Conservation (phyloP, 2,329 filamentous ascomycete species). For the Alternaria solani region DNA sequence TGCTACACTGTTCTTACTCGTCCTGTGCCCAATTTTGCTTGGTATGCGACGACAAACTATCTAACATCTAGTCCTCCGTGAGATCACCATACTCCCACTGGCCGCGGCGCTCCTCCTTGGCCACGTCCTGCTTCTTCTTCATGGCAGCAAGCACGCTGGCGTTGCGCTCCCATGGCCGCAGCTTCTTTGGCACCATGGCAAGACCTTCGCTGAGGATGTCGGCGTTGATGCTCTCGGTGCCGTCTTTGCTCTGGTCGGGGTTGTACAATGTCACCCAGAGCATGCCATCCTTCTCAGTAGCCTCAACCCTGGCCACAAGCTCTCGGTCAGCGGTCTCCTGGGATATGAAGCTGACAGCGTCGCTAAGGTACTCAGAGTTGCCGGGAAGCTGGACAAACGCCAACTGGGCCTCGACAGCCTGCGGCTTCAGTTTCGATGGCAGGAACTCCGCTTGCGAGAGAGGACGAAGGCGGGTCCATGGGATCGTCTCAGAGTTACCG, state of each 20-base stretch:
- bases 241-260: constrained; percentile 66
- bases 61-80: constrained; percentile 67
- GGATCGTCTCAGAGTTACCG: constrained; percentile 88
- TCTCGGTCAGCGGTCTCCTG: constrained; percentile 77
- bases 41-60: not conserved
- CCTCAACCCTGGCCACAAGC: constrained; percentile 91
- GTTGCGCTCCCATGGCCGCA: constrained; percentile 88
- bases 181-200: constrained; percentile 89
- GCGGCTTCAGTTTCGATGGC: constrained; percentile 76
- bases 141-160: constrained; percentile 75
- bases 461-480: constrained; percentile 85
- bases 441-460: constrained; percentile 82
- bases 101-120: constrained; percentile 80
- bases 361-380: constrained; percentile 76
- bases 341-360: constrained; percentile 78
- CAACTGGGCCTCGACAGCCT: constrained; percentile 85
- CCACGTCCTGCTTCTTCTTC: constrained; percentile 75
- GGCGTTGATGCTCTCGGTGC: constrained; percentile 85
- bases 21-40: not conserved
- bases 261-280: constrained; percentile 91
- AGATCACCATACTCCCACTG: constrained; percentile 99
- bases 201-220: constrained; percentile 84
- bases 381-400: constrained; percentile 90
- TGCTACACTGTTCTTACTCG: not conserved
- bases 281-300: constrained; percentile 79